phyloP scores from a whole-genome alignment of 2,329 filamentous ascomycete genomes.

The Keithomyces neogunnii region DNA sequence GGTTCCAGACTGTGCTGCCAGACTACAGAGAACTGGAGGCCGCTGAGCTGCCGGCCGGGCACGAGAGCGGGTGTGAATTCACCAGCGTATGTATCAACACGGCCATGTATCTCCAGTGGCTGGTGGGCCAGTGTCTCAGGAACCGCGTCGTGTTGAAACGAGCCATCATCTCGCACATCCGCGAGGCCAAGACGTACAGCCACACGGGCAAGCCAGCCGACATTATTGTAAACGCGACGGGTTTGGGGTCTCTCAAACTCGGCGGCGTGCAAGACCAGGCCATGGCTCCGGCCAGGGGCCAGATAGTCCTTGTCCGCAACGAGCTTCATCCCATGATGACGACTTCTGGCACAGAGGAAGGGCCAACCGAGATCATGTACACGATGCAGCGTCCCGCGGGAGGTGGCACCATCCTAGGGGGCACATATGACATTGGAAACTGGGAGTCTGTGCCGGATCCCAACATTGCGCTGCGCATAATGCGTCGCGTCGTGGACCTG shows the following conservation, averaged over 20 bases:
- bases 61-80: conserved; percentile 67
- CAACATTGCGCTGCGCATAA: conserved; percentile 72
- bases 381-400: conserved; percentile 71
- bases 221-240: conserved; percentile 78
- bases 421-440: conserved; percentile 69
- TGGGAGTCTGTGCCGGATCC: conserved; percentile 76
- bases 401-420: conserved; percentile 83
- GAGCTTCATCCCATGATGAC: conserved; percentile 62
- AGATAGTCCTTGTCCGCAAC: conserved; percentile 78
- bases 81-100: conserved; percentile 89
- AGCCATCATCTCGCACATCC: conserved; percentile 58
- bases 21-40: conserved; percentile 58
- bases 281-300: conserved; percentile 70
- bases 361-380: conserved; percentile 64
- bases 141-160: conserved; percentile 63
- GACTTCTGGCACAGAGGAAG: conserved; percentile 66
- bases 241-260: conserved; percentile 64
- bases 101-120: conserved; percentile 77
- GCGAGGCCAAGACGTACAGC: conserved; percentile 48
- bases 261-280: conserved; percentile 72
- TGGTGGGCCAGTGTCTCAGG: conserved; percentile 69
- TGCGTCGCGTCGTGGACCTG: conserved; percentile 63
- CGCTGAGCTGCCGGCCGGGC: conserved; percentile 51
- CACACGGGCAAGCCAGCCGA: conserved; percentile 52
- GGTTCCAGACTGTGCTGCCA: conserved; percentile 64